Evolutionary conservation across 352 stramenopile genomes (phyloP).

Genomic region (Pythium oligandrum): DNA sequence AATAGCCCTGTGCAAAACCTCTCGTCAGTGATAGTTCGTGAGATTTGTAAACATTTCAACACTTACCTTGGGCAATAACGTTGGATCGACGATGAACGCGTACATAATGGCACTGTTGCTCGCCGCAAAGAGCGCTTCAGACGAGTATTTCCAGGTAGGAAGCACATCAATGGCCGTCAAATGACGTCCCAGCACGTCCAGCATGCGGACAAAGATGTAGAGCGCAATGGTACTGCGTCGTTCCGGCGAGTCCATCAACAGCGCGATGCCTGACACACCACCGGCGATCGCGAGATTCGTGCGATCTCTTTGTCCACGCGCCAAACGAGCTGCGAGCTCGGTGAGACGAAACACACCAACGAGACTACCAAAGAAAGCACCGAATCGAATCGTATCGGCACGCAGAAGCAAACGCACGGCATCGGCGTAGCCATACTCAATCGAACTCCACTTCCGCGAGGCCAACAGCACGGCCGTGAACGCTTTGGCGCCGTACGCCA

Average conservation of each 20-base stretch:
- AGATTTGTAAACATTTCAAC: too few relatives aligned
- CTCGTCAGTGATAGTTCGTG: too few relatives aligned
- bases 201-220: slow-evolving; percentile 85
- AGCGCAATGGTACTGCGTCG: slow-evolving; percentile 70
- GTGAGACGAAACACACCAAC: slow-evolving; percentile 68
- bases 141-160: slow-evolving; percentile 57
- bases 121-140: slow-evolving; percentile 63
- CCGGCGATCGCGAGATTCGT: slow-evolving; percentile 66
- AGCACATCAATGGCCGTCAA: slow-evolving; percentile 47
- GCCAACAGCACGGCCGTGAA: slow-evolving; percentile 77
- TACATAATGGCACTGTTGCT: slow-evolving; percentile 84
- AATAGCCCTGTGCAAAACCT: slow-evolving; percentile 46
- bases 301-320: slow-evolving; percentile 36
- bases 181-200: slow-evolving; percentile 76
- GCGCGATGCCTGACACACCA: slow-evolving; percentile 51
- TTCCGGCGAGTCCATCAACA: slow-evolving; percentile 64
- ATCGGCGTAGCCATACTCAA: slow-evolving; percentile 73
- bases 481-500: slow-evolving; percentile 78
- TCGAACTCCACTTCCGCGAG: slow-evolving; percentile 70
- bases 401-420: slow-evolving; percentile 61
- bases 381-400: slow-evolving; percentile 71
- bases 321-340: slow-evolving; percentile 43
- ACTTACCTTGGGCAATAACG: slow-evolving; percentile 62
- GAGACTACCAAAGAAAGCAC: slow-evolving; percentile 68
- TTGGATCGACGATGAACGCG: slow-evolving; percentile 62